Conservation (phyloP, 129 eudicot species). For the Oenanthe sinensis region DNA sequence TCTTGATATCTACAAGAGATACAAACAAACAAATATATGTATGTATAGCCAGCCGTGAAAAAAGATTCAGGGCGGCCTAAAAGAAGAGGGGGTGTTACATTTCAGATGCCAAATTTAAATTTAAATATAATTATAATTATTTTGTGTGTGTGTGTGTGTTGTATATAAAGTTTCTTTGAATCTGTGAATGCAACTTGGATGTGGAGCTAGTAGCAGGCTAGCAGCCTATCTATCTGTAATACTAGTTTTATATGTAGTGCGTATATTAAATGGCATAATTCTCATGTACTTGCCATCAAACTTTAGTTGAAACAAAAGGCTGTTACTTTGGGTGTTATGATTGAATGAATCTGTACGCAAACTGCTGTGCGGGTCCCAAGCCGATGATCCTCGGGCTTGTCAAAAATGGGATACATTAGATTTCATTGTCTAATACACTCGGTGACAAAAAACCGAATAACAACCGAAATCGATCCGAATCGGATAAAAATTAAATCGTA, state of each 20-base stretch:
- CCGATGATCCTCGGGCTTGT: not conserved
- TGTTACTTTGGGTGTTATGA: no score
- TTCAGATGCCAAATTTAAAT: not conserved
- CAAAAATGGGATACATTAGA: not conserved
- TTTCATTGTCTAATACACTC: not conserved
- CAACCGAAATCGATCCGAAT: no score
- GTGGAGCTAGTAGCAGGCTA: not conserved
- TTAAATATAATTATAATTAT: no score
- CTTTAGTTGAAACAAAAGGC: not conserved
- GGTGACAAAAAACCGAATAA: no score
- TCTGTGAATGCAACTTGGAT: not conserved
- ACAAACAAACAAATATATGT: not conserved
- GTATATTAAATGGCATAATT: no score
- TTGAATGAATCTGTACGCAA: not conserved
- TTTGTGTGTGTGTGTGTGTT: no score
- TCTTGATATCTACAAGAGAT: not conserved
- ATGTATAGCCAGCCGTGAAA: slow-evolving; percentile 27
- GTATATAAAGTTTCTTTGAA: no score
- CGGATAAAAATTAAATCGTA: no score
- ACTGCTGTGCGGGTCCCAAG: not conserved
- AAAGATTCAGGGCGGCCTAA: slow-evolving; percentile 30
- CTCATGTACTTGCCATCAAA: not conserved
- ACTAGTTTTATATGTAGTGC: not conserved
- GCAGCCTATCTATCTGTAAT: not conserved
- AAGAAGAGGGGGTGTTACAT: slow-evolving; percentile 25